Conservation (phyloP, 306 rosid species). For the Gastrolobium bilobum region DNA sequence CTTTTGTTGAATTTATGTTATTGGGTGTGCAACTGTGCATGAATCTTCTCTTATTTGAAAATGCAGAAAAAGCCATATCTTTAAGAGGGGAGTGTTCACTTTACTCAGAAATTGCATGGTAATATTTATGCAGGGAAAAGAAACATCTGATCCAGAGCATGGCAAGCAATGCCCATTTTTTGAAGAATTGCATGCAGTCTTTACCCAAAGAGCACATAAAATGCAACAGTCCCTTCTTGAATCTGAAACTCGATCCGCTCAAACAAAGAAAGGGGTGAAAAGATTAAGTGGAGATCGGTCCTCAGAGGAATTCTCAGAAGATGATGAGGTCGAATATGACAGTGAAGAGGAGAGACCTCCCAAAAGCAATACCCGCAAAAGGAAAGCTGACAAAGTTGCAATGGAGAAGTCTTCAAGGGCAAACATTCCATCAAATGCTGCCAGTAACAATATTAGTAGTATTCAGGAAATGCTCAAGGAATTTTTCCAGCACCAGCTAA, state of each 20-base stretch:
- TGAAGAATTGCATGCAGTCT: slow-evolving; percentile 85
- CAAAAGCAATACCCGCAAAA: slow-evolving; percentile 67
- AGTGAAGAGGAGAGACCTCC: slow-evolving; percentile 68
- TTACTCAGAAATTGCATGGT: not conserved
- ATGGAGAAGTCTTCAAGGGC: slow-evolving; percentile 61
- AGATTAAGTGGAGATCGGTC: slow-evolving; percentile 60
- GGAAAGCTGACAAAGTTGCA: slow-evolving; percentile 58
- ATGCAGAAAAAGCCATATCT: slow-evolving; percentile 1
- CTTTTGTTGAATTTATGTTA: not conserved
- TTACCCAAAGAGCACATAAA: slow-evolving; percentile 73
- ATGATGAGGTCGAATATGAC: slow-evolving; percentile 62
- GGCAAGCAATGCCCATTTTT: slow-evolving; percentile 82
- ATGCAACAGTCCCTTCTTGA: slow-evolving; percentile 76
- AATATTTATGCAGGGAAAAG: slow-evolving; percentile 75
- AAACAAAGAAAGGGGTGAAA: slow-evolving; percentile 66
- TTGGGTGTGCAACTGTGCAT: slow-evolving; percentile 13
- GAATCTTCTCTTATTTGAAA: slow-evolving; percentile 16
- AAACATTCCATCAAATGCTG: slow-evolving; percentile 41
- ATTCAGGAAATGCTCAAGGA: slow-evolving; percentile 75
- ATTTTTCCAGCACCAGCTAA: slow-evolving; percentile 75
- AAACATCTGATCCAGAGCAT: slow-evolving; percentile 82
- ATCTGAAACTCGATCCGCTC: slow-evolving; percentile 69
- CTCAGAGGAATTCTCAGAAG: slow-evolving; percentile 77
- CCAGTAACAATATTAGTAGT: slow-evolving; percentile 37
- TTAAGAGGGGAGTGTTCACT: slow-evolving; percentile 11